Evolutionary conservation across 2,329 filamentous ascomycete species (phyloP).

Genomic region (Sphaerulina populicola): DNA sequence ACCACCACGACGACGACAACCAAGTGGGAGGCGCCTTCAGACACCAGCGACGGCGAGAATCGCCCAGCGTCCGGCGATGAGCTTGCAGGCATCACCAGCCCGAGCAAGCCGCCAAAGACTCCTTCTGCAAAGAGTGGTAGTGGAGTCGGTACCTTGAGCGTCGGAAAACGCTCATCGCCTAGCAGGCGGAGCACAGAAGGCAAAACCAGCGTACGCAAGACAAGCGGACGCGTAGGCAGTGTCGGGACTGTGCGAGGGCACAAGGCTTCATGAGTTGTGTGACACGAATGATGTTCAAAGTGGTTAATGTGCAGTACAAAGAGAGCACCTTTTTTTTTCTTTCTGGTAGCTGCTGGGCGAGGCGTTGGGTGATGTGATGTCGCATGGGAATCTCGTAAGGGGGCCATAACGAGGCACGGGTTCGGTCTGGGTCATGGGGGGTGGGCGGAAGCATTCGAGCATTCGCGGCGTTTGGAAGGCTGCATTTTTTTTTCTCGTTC

Average conservation of each 20-base stretch:
- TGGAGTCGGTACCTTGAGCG: conserved; percentile 39
- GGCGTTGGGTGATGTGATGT: background rate
- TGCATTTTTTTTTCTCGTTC: background rate
- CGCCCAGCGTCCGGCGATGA: conserved; percentile 25
- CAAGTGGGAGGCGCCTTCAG: conserved; percentile 36
- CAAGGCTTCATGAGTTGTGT: conserved; percentile 19
- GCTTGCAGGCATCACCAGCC: conserved; percentile 21
- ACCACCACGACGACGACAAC: conserved; percentile 59
- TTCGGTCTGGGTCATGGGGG: background rate
- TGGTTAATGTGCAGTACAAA: background rate
- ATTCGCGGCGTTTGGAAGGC: background rate
- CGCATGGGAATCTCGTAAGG: background rate
- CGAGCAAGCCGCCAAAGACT: conserved; percentile 37
- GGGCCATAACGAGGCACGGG: background rate
- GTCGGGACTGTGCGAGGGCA: conserved; percentile 24
- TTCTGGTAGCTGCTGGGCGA: background rate
- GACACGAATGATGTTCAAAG: conserved; percentile 1
- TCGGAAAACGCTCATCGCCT: conserved; percentile 42
- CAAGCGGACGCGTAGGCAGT: conserved; percentile 45
- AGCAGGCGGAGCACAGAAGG: conserved; percentile 40
- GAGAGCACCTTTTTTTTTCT: background rate
- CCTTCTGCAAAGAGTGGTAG: conserved; percentile 36
- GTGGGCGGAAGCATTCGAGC: background rate
- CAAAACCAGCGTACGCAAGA: conserved; percentile 45
- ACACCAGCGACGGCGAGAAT: conserved; percentile 44